A percentile compares a stretch with the other conserved stretches of the same genome.
Evolutionary conservation across 768 basidiomycete genomes (phyloP).

Genomic region (Porphyrellus cyaneotinctus): DNA sequence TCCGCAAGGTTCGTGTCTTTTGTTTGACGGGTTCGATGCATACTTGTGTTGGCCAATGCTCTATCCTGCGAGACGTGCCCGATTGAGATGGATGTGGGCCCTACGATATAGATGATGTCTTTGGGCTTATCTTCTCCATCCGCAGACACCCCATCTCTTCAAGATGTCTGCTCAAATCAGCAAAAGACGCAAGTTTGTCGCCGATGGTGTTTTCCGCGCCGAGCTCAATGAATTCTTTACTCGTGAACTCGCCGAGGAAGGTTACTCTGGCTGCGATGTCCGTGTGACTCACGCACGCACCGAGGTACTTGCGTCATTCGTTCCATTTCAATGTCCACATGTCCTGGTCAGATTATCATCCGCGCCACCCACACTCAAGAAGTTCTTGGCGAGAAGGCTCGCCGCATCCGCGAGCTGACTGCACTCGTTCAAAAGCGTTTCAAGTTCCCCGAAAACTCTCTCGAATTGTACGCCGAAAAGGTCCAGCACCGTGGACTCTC

Average conservation of each 20-base stretch:
- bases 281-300: conserved; percentile 99
- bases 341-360: conserved; percentile 80
- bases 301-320: conserved; percentile 53
- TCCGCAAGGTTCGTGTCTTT: conserved; percentile 23
- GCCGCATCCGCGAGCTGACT: conserved; percentile 98
- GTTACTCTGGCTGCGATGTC: conserved; percentile 99
- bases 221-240: conserved; percentile 99
- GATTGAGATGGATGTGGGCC: conserved; percentile 19
- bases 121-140: conserved; percentile 17
- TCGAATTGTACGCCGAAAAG: conserved; percentile 99
- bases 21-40: neutral
- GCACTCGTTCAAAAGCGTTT: conserved; percentile 98
- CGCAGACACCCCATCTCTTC: conserved; percentile 18
- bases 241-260: conserved; percentile 97
- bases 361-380: conserved; percentile 99
- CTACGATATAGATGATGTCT: conserved; percentile 17
- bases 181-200: conserved; percentile 98
- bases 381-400: conserved; percentile 98
- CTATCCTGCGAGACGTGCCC: neutral
- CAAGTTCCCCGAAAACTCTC: conserved; percentile 98
- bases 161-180: conserved; percentile 86
- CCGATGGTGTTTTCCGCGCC: conserved; percentile 98
- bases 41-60: neutral
- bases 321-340: neutral
- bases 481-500: conserved; percentile 97